Conservation (phyloP, 352 stramenopile genomes). For the Globisporangium nunn region DNA sequence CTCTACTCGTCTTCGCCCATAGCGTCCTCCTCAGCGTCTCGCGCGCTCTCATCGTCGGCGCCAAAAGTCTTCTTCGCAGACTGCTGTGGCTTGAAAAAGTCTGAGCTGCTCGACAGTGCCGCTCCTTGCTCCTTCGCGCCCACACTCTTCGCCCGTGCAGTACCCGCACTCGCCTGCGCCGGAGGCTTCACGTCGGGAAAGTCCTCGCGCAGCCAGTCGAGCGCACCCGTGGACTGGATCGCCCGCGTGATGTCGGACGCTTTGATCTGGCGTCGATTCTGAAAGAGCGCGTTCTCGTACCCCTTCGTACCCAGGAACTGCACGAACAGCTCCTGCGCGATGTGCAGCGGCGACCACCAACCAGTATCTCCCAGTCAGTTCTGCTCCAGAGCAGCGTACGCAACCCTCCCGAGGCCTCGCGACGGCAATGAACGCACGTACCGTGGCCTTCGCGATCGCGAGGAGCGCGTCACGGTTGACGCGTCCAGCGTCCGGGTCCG, state of each 20-base stretch:
- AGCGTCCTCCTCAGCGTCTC: too few relatives aligned
- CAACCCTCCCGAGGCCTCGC: not conserved
- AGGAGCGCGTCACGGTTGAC: conserved; percentile 90
- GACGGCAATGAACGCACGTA: conserved; percentile 14
- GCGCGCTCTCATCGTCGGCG: too few relatives aligned
- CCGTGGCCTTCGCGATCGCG: conserved; percentile 89
- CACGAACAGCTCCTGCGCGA: conserved; percentile 80
- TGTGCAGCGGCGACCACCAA: not conserved
- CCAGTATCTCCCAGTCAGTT: not conserved
- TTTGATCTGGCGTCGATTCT: conserved; percentile 81
- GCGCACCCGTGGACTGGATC: conserved; percentile 65
- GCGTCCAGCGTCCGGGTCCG: conserved; percentile 88
- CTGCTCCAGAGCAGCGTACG: not conserved
- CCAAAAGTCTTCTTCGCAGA: not conserved
- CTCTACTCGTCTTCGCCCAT: not conserved
- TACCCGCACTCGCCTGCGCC: conserved; percentile 1
- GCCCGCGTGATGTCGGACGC: conserved; percentile 60
- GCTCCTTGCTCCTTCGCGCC: conserved; percentile 13
- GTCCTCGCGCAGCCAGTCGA: conserved; percentile 86
- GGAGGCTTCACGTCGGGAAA: conserved; percentile 54
- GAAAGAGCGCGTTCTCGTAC: conserved; percentile 77
- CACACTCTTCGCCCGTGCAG: conserved; percentile 19
- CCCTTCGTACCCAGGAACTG: conserved; percentile 88
- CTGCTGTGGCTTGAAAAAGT: conserved; percentile 44
- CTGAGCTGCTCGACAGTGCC: conserved; percentile 18